Evolutionary conservation across 2,329 filamentous ascomycete species (phyloP).

Genomic region (Fusarium udum): DNA sequence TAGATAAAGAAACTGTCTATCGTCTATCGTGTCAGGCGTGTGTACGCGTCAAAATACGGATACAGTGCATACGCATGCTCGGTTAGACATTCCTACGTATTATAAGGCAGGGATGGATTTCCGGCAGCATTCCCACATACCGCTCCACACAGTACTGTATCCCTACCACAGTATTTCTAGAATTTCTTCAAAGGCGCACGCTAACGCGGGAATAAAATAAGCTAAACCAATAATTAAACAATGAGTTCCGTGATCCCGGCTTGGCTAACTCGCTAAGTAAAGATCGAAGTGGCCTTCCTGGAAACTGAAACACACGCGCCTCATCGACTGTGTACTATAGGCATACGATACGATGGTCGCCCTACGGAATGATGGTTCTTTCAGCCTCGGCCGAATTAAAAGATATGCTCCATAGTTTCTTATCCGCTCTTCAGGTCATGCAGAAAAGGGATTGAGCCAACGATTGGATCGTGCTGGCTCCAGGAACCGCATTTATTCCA

Average conservation of each 20-base stretch:
- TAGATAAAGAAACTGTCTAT: background rate
- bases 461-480: conserved; percentile 15
- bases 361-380: background rate
- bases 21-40: too few relatives aligned
- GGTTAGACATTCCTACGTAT: background rate
- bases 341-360: background rate
- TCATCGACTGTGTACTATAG: background rate
- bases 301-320: conserved; percentile 6
- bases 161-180: background rate
- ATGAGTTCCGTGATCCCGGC: conserved; percentile 28
- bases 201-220: conserved; percentile 14
- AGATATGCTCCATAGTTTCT: conserved; percentile 11
- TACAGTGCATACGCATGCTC: background rate
- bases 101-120: background rate
- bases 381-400: conserved; percentile 24
- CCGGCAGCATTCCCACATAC: background rate
- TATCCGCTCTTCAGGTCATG: conserved; percentile 27
- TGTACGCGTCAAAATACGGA: background rate
- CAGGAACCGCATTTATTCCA: conserved; percentile 13
- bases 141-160: conserved; percentile 1
- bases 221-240: conserved; percentile 5
- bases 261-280: conserved; percentile 26
- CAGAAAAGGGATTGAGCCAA: conserved; percentile 20
- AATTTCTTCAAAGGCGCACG: background rate
- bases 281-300: conserved; percentile 5